Conservation (phyloP, 768 basidiomycete genomes). For the Austroboletus festivus region DNA sequence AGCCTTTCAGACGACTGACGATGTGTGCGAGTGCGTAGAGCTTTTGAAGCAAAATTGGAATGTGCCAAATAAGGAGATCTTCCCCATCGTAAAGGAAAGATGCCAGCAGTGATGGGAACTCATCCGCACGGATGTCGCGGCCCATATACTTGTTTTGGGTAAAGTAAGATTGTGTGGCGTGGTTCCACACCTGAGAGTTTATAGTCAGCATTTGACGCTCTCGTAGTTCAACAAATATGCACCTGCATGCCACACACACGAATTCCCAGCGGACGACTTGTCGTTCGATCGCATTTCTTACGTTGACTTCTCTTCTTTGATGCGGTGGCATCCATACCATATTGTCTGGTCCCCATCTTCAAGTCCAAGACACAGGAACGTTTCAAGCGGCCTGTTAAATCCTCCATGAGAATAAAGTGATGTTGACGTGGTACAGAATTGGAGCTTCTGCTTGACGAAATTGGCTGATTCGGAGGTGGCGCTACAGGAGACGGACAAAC, state of each 20-base stretch:
- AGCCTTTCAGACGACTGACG: slow-evolving; percentile 86
- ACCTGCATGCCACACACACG: slow-evolving; percentile 99
- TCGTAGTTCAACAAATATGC: slow-evolving; percentile 28
- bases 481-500: slow-evolving; percentile 24
- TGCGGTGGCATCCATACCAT: slow-evolving; percentile 90
- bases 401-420: slow-evolving; percentile 99
- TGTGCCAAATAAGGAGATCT: slow-evolving; percentile 82
- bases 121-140: slow-evolving; percentile 80
- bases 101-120: slow-evolving; percentile 78
- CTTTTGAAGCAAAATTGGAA: slow-evolving; percentile 87
- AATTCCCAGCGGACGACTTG: slow-evolving; percentile 86
- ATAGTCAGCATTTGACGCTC: slow-evolving; percentile 6
- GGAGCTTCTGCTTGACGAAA: slow-evolving; percentile 38
- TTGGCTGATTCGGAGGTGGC: slow-evolving; percentile 29
- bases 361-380: slow-evolving; percentile 94
- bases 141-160: slow-evolving; percentile 98
- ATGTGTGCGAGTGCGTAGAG: slow-evolving; percentile 92
- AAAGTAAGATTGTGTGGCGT: slow-evolving; percentile 73
- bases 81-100: slow-evolving; percentile 87
- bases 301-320: slow-evolving; percentile 97
- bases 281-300: slow-evolving; percentile 96
- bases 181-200: slow-evolving; percentile 82
- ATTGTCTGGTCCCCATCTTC: slow-evolving; percentile 99
- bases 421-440: slow-evolving; percentile 78
- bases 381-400: slow-evolving; percentile 89